A percentile compares a stretch with the other conserved stretches of the same genome.
These are phyloP conservation scores for Ogataea trehaloabstinens DNA, from an alignment of 805 yeast species.

Conservation along the genomic window DNA sequence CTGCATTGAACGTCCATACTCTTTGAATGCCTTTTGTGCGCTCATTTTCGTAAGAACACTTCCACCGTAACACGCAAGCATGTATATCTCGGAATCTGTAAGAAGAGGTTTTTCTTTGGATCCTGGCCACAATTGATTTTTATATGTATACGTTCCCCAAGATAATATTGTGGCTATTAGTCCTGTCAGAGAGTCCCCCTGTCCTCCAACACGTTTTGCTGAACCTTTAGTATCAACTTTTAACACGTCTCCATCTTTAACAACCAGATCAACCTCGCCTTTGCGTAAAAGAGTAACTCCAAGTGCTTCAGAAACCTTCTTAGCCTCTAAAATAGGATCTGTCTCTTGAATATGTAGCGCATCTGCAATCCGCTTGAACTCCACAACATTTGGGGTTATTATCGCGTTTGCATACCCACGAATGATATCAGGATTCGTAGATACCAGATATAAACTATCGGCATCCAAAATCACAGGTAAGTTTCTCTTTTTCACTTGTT, in stretches of 20 bases:
- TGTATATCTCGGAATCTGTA: constrained; percentile 28
- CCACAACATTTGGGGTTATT: constrained; percentile 87
- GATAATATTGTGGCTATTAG: constrained; percentile 76
- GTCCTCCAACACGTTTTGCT: constrained; percentile 86
- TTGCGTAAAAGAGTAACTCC: constrained; percentile 69
- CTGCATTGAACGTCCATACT: constrained; percentile 75
- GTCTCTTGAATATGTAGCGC: constrained; percentile 36
- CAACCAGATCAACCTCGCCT: constrained; percentile 67
- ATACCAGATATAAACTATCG: constrained; percentile 73
- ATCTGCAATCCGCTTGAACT: constrained; percentile 67
- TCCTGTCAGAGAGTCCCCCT: constrained; percentile 92
- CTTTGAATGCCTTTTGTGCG: constrained; percentile 59
- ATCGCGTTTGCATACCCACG: constrained; percentile 58
- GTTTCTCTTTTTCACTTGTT: constrained; percentile 50
- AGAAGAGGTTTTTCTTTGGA: constrained; percentile 33
- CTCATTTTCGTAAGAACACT: constrained; percentile 64
- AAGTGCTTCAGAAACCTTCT: constrained; percentile 44
- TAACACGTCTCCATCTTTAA: constrained; percentile 43
- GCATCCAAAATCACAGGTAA: constrained; percentile 87
- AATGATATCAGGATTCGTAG: constrained; percentile 54
- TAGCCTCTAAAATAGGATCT: constrained; percentile 21
- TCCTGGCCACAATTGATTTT: constrained; percentile 56
- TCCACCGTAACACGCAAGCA: constrained; percentile 71
- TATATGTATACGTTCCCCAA: constrained; percentile 71
- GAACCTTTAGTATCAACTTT: constrained; percentile 58